Evolutionary conservation across 805 yeast genomes (phyloP).

Genomic region (Yarrowia divulgata): DNA sequence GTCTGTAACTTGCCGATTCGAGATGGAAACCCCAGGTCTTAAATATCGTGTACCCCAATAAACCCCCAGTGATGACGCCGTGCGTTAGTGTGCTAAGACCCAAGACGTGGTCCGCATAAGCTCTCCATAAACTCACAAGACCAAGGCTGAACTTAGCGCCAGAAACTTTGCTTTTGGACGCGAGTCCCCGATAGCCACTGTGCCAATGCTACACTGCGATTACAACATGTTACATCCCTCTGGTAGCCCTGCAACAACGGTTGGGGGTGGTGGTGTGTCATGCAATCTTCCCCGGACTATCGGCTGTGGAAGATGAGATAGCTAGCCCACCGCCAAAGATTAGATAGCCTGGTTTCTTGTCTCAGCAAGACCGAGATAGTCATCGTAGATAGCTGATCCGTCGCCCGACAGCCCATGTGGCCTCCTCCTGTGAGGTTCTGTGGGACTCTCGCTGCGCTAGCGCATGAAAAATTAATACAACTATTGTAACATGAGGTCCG

Average conservation of each 20-base stretch:
- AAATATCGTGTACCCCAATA: slow-evolving; percentile 16
- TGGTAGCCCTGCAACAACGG: background rate
- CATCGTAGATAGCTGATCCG: background rate
- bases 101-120: slow-evolving; percentile 13
- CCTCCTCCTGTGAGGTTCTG: background rate
- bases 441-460: background rate
- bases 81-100: slow-evolving; percentile 30
- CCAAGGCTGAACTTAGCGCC: slow-evolving; percentile 21
- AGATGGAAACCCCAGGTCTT: slow-evolving; percentile 11
- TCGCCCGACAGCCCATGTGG: background rate
- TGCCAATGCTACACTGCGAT: slow-evolving; percentile 17
- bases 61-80: slow-evolving; percentile 28
- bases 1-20: background rate
- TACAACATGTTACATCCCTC: slow-evolving; percentile 16
- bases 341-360: background rate
- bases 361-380: background rate
- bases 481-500: background rate
- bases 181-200: slow-evolving; percentile 29
- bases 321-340: background rate
- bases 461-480: slow-evolving; percentile 19
- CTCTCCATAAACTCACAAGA: slow-evolving; percentile 32
- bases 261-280: background rate
- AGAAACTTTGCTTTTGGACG: background rate
- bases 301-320: background rate
- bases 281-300: slow-evolving; percentile 26